phyloP scores from a whole-genome alignment of 2,329 filamentous ascomycete genomes.

The Penicillium sclerotiorum region DNA sequence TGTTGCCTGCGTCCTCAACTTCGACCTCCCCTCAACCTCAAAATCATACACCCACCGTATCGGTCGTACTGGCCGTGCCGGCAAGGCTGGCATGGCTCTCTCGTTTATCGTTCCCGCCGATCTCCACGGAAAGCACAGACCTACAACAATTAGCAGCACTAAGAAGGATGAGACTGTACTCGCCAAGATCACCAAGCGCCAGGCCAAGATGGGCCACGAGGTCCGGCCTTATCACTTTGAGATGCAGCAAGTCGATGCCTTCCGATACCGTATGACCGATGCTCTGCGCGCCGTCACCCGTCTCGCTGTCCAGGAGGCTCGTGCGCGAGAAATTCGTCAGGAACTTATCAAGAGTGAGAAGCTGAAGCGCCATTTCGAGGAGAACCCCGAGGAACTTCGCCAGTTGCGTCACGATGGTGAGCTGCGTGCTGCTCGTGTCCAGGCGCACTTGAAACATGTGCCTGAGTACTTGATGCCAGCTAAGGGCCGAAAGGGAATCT shows the following conservation, averaged over 20 bases:
- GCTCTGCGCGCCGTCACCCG: constrained; percentile 87
- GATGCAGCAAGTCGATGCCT: constrained; percentile 89
- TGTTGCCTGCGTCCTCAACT: constrained; percentile 92
- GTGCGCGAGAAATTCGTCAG: constrained; percentile 81
- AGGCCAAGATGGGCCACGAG: constrained; percentile 75
- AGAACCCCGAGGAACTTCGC: constrained; percentile 86
- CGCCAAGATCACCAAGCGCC: constrained; percentile 75
- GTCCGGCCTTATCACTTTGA: constrained; percentile 92
- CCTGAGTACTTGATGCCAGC: constrained; percentile 88
- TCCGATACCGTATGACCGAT: constrained; percentile 93
- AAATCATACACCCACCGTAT: constrained; percentile 98
- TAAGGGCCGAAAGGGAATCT: constrained; percentile 70
- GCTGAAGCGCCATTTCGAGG: constrained; percentile 92
- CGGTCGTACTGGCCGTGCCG: constrained; percentile 87
- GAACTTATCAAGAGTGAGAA: constrained; percentile 94
- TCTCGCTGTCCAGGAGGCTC: constrained; percentile 85
- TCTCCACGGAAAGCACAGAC: constrained; percentile 84
- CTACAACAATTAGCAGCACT: constrained; percentile 73
- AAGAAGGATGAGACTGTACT: constrained; percentile 85
- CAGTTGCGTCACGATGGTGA: constrained; percentile 91
- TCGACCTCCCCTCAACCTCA: constrained; percentile 84
- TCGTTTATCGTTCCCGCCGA: constrained; percentile 87
- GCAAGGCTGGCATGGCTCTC: constrained; percentile 90
- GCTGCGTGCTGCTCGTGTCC: constrained; percentile 76
- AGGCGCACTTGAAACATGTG: constrained; percentile 89